phyloP scores from a whole-genome alignment of 2,329 filamentous ascomycete species.

The Orbilia ellipsospora region DNA sequence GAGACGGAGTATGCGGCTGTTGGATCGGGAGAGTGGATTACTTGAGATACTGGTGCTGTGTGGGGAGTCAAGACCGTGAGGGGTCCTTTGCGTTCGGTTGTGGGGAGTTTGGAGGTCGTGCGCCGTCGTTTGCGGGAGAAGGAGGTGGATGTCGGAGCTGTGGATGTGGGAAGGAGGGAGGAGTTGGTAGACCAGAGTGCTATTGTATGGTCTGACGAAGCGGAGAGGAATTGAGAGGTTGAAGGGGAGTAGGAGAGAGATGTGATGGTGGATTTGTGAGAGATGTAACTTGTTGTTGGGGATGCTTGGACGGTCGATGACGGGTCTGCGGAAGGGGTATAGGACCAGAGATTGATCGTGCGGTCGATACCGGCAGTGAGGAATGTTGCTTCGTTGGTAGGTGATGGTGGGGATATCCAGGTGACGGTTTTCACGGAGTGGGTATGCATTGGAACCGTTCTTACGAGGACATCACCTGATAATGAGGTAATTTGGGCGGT shows the following conservation, averaged over 20 bases:
- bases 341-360: conserved; percentile 90
- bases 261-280: conserved; percentile 51
- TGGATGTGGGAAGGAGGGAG: conserved; percentile 74
- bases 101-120: conserved; percentile 67
- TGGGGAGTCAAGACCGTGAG: conserved; percentile 79
- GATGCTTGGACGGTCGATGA: conserved; percentile 77
- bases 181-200: conserved; percentile 89
- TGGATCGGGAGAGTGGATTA: conserved; percentile 85
- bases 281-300: conserved; percentile 48
- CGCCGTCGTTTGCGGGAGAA: conserved; percentile 76
- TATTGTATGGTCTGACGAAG: conserved; percentile 82
- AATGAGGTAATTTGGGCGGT: conserved; percentile 88
- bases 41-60: conserved; percentile 78
- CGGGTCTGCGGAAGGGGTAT: conserved; percentile 70
- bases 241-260: conserved; percentile 63
- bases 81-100: conserved; percentile 77
- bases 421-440: conserved; percentile 83
- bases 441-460: conserved; percentile 75
- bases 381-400: conserved; percentile 74
- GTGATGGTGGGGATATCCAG: conserved; percentile 68
- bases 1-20: conserved; percentile 93
- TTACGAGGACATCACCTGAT: conserved; percentile 84
- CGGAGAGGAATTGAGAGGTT: conserved; percentile 82
- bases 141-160: conserved; percentile 64
- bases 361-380: conserved; percentile 86